Evolutionary conservation across 306 rosid species (phyloP).

Genomic region (Cucumis sativus): DNA sequence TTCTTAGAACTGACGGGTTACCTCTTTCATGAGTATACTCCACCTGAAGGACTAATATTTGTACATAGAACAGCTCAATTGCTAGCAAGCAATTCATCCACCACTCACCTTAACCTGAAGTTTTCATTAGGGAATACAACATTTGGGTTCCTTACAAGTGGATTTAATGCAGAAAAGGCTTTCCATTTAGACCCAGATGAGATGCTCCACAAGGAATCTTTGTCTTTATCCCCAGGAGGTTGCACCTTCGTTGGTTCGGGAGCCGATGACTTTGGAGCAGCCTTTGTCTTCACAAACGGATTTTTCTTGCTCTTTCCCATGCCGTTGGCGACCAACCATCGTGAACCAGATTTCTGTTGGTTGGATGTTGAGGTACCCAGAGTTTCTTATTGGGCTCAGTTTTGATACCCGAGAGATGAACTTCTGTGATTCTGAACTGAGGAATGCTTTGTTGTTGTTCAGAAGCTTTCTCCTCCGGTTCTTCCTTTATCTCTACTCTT

Average conservation of each 20-base stretch:
- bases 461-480: conserved; percentile 19
- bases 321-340: conserved; percentile 89
- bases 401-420: conserved; percentile 69
- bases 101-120: conserved; percentile 31
- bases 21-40: neutral
- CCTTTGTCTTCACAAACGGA: conserved; percentile 44
- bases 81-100: neutral
- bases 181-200: conserved; percentile 62
- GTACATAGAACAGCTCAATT: neutral
- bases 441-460: conserved; percentile 55
- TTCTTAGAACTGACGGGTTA: neutral
- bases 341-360: conserved; percentile 71
- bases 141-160: conserved; percentile 55
- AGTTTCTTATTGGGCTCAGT: conserved; percentile 39
- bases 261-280: conserved; percentile 26
- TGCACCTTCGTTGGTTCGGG: conserved; percentile 38
- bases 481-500: conserved; percentile 27
- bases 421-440: conserved; percentile 64
- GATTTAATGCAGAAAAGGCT: conserved; percentile 45
- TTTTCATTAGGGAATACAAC: conserved; percentile 43
- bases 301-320: conserved; percentile 64
- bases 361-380: conserved; percentile 33
- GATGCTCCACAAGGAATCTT: conserved; percentile 66
- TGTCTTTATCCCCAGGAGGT: conserved; percentile 42
- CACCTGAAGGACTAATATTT: neutral